These are phyloP conservation scores for Zymoseptoria pseudotritici DNA, from an alignment of 2,329 filamentous ascomycete genomes.

Conservation along the genomic window DNA sequence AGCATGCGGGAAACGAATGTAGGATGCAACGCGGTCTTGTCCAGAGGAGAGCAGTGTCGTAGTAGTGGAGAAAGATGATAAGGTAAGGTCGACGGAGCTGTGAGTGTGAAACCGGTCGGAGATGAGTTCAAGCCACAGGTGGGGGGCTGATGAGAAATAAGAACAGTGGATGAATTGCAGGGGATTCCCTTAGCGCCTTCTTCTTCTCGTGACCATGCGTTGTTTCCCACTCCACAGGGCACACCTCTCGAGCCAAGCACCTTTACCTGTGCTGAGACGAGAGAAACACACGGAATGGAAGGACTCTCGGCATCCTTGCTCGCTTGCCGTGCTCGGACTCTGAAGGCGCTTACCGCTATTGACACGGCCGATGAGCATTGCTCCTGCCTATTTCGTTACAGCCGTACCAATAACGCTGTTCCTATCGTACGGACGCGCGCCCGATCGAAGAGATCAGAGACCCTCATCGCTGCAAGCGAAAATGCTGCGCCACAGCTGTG, in stretches of 20 bases:
- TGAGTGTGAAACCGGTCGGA: constrained; percentile 1
- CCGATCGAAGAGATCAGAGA: too few relatives aligned
- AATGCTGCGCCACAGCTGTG: constrained; percentile 2
- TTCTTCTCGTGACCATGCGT: neutral
- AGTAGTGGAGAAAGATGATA: constrained; percentile 6
- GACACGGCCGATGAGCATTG: neutral
- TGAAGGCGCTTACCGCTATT: neutral
- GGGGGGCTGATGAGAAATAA: neutral
- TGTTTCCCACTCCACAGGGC: neutral
- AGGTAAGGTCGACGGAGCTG: constrained; percentile 11
- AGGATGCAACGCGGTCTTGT: constrained; percentile 6
- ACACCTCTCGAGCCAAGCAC: neutral
- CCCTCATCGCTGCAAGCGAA: neutral
- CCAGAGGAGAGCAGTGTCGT: constrained; percentile 5
- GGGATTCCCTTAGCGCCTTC: too few relatives aligned
- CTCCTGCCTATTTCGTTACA: neutral
- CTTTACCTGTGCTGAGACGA: neutral
- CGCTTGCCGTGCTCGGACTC: neutral
- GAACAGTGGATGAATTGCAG: too few relatives aligned
- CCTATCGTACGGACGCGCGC: constrained; percentile 2
- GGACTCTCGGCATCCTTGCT: neutral
- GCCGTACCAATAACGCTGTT: neutral
- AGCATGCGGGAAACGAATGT: neutral
- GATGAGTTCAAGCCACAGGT: constrained; percentile 14
- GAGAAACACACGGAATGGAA: neutral